Base-by-base conservation (phyloP, 1,284 basidiomycete species). In the Abortiporus biennis region DNA sequence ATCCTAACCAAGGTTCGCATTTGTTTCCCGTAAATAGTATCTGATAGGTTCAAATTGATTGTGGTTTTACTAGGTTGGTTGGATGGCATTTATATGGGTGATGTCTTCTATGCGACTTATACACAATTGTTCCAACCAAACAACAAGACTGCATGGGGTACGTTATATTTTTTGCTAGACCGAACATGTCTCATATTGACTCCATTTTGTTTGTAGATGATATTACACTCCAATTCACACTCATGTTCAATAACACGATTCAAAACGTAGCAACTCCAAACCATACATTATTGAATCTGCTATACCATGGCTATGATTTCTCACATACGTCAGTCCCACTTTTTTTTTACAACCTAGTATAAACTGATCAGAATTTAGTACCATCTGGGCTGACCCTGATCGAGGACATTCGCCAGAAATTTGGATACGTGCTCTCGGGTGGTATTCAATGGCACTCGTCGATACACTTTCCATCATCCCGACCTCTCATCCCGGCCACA, bases 251-350 rank as follows among this genome's bases (percentile, higher is more conserved):
- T 39, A 68, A 73, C 52, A 68, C 68, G 4, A 40, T 65, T 5
- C 69, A 72, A 45, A 60, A 61, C 32, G 48, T 58, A 2, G 61
- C 62, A 0, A 63, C 62, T 5, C 53, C 60, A 2, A 65, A 68
- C 44, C 58, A 65, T 37, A 66, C 45, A 4, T 34, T 29, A n/a
- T 24, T 59, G 3, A 67, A 66, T 15, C 60, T 74, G 3, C 54
- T 75, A 36, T 72, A 72, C 48, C 72, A 74, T 49, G 72, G 72
- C 12, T 74, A 74, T 51, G 69, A 72, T 50, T 64, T 55, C 44
- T 67, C 68, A 3, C 58, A 68, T 47, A 63, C 55, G 20, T 58
- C 65, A 4, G 49, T 31, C 8, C 21, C 33, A 17, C 19, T 20
- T 9, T 29, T 29, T n/a, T n/a, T 9, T 9, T 29, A 29, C n/a